Evolutionary conservation across 2,329 filamentous ascomycete species (phyloP).

Genomic region (Trichophaea hybrida): DNA sequence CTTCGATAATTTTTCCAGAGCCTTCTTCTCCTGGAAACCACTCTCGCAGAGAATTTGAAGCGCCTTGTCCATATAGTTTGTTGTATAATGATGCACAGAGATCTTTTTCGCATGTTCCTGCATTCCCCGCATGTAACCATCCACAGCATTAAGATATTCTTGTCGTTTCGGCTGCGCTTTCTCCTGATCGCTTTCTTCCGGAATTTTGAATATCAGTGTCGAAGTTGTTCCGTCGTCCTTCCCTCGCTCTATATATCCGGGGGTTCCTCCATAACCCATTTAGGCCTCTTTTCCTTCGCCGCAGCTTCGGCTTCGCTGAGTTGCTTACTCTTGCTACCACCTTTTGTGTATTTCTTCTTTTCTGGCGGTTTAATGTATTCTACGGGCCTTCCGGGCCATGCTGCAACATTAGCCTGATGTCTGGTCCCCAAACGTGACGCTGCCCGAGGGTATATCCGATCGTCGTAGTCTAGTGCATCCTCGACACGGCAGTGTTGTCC

Average conservation of each 20-base stretch:
- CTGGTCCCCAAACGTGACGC: constrained; percentile 82
- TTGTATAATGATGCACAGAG: constrained; percentile 59
- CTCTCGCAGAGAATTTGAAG: constrained; percentile 57
- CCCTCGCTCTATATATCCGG: constrained; percentile 71
- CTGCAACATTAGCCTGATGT: constrained; percentile 71
- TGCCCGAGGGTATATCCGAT: constrained; percentile 89
- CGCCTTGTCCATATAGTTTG: constrained; percentile 78
- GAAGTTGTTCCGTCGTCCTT: constrained; percentile 54
- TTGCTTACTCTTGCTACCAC: constrained; percentile 49
- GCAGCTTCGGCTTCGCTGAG: constrained; percentile 71
- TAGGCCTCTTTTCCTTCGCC: constrained; percentile 66
- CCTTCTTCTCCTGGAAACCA: constrained; percentile 55
- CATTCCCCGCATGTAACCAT: constrained; percentile 61
- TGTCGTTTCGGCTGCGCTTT: constrained; percentile 34
- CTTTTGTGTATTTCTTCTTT: constrained; percentile 59
- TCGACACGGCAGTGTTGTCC: constrained; percentile 92
- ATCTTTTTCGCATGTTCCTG: constrained; percentile 50
- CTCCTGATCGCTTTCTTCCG: constrained; percentile 35
- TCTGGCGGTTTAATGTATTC: constrained; percentile 80
- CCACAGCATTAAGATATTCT: constrained; percentile 45
- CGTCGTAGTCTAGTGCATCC: constrained; percentile 91
- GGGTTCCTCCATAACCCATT: constrained; percentile 89
- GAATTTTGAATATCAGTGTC: constrained; percentile 68
- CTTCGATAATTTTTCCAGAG: constrained; percentile 54
- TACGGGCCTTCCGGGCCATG: constrained; percentile 80